These are phyloP conservation scores for Rhododendron vialii DNA, from an alignment of 148 eudicot species.

Conservation along the genomic window DNA sequence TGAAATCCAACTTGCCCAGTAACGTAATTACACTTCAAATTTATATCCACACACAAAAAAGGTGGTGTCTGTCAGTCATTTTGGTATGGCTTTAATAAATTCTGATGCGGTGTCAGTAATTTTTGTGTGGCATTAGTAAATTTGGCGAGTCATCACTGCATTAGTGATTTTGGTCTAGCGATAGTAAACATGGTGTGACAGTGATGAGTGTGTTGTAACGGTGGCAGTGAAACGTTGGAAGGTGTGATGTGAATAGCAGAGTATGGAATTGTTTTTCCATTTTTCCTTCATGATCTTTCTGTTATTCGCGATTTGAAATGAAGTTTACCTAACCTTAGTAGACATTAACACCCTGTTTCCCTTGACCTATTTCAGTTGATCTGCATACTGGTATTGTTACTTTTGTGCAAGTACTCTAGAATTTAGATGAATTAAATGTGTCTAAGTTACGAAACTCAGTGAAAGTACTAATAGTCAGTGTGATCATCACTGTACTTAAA, in stretches of 20 bases:
- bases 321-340: neutral
- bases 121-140: neutral
- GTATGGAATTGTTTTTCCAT: neutral
- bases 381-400: neutral
- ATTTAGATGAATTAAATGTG: neutral
- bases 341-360: neutral
- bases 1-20: neutral
- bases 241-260: neutral
- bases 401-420: neutral
- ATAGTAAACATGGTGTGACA: too few species aligned
- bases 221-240: neutral
- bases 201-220: too few species aligned
- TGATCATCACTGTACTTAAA: neutral
- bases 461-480: neutral
- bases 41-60: neutral
- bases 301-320: neutral
- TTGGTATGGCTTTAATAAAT: neutral
- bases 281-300: neutral
- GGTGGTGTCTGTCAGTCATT: neutral
- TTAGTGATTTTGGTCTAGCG: neutral
- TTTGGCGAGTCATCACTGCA: neutral
- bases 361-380: neutral
- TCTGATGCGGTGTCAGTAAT: neutral
- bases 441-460: neutral
- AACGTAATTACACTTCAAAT: neutral